A percentile compares a stretch with the other conserved stretches of the same genome.
Evolutionary conservation across 176 grass and related monocot species (phyloP).

Genomic region (Lolium multiflorum): DNA sequence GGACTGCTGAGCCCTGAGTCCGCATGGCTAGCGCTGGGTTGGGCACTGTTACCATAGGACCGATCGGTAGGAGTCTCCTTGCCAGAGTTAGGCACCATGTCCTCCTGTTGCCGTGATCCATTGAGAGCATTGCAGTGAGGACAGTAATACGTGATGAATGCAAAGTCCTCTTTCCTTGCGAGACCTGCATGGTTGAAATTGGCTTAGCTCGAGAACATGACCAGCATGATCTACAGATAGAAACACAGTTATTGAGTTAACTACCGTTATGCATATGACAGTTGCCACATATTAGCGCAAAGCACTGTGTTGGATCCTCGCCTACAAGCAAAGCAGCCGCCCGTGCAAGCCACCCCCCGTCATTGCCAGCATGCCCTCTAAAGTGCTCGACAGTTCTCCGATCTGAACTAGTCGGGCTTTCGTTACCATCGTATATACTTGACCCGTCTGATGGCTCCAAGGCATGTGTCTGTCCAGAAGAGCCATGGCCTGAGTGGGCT

Average conservation of each 20-base stretch:
- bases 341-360: conserved; percentile 82
- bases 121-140: conserved; percentile 89
- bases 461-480: conserved; percentile 26
- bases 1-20: conserved; percentile 42
- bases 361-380: conserved; percentile 52
- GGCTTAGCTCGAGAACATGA: conserved; percentile 13
- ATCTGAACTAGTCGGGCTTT: conserved; percentile 44
- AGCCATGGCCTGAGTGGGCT: conserved; percentile 15
- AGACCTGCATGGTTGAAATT: conserved; percentile 59
- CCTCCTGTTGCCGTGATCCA: conserved; percentile 54
- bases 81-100: conserved; percentile 44
- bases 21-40: conserved; percentile 33
- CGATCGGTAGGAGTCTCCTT: conserved; percentile 58
- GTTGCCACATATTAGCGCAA: conserved; percentile 80
- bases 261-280: conserved; percentile 96
- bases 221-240: not conserved
- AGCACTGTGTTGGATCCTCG: conserved; percentile 96
- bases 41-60: conserved; percentile 29
- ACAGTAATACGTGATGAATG: conserved; percentile 86
- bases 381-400: conserved; percentile 68
- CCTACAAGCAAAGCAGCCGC: conserved; percentile 89
- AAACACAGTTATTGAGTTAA: conserved; percentile 5
- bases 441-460: conserved; percentile 45
- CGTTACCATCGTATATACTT: conserved; percentile 50
- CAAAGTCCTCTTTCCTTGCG: conserved; percentile 88